Evolutionary conservation across 1,284 basidiomycete genomes (phyloP), one percentile per base, ranked within the genome.

Genomic region (Heterobasidion parviporum): DNA sequence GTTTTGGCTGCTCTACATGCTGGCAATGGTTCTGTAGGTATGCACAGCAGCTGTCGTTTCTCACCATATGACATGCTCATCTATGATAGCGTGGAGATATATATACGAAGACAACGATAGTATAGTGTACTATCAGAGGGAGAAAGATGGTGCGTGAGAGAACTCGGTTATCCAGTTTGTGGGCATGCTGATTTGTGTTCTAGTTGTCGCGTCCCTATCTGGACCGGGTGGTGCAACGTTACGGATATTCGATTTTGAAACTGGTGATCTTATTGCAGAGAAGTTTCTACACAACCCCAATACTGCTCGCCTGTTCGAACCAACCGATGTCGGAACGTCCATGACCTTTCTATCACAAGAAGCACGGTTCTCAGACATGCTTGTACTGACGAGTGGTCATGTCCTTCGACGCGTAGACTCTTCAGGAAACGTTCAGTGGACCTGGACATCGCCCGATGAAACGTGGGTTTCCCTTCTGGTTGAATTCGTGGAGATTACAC

Each of bases 1-100:
- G 83, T 93, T 0, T 69, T 97, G 14, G 91, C 87, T 4, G 90
- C 85, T 1, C 61, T 97, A 56, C 81, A 89, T 64, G 80, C 83
- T 1, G 74, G 78, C 14, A 80, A 87, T 63, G 93, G 94, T 1
- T 78, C 76, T 54, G 72, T 95, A 64, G 81, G 92, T 93, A 66
- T 60, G 85, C 10, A 14, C 16, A 35, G 10, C 48, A 52, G 20
- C 54, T 50, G 50, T 47, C 8, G 50, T 54, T 1, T 53, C 38
- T 38, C 12, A 33, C 15, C 14, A 5, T 53, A 50, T 46, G 18
- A 55, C 49, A 36, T 36, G 20, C 7, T 44, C 46, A 59, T 45
- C 55, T 36, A 48, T 56, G 46, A 43, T 62, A 92, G 92, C 78
- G 20, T 98, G 94, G 94, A 80, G 94, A 67, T 82, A 89, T 67